These are phyloP conservation scores for Peterozyma xylosa DNA, from an alignment of 805 yeast genomes.

Conservation along the genomic window DNA sequence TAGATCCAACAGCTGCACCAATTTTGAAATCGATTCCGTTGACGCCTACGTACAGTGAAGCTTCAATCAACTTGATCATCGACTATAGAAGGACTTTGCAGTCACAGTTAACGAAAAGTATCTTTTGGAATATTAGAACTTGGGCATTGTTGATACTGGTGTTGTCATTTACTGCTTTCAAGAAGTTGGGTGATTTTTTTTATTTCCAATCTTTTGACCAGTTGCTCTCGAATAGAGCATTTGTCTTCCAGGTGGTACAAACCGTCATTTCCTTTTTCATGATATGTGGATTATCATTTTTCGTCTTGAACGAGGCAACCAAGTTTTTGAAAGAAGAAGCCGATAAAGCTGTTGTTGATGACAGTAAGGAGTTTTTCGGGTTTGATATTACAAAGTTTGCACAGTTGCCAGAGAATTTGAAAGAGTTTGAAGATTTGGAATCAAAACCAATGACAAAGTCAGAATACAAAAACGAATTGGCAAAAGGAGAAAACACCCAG, in stretches of 20 bases:
- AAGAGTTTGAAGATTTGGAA: conserved; percentile 9
- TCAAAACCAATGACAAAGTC: conserved; percentile 12
- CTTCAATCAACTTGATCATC: conserved; percentile 54
- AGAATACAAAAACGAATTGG: conserved; percentile 18
- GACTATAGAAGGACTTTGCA: conserved; percentile 48
- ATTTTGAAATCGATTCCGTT: conserved; percentile 41
- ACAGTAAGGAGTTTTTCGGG: conserved; percentile 38
- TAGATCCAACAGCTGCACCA: conserved; percentile 43
- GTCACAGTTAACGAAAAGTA: conserved; percentile 32
- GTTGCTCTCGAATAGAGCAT: conserved; percentile 13
- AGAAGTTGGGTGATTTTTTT: conserved; percentile 10
- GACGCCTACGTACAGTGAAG: conserved; percentile 51
- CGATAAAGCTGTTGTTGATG: conserved; percentile 24
- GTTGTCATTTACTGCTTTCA: conserved; percentile 12
- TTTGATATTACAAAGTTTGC: conserved; percentile 42
- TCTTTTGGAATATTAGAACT: conserved; percentile 40
- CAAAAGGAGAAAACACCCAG: conserved; percentile 40
- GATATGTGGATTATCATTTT: conserved; percentile 30
- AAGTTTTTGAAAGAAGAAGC: conserved; percentile 38
- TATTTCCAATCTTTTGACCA: conserved; percentile 4
- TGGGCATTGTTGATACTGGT: conserved; percentile 18
- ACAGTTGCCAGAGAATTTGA: conserved; percentile 11
- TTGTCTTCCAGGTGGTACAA: conserved; percentile 17
- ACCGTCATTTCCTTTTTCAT: conserved; percentile 30
- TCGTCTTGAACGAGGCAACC: conserved; percentile 32